Evolutionary conservation across 306 rosid species (phyloP).

Genomic region (Malus sylvestris): DNA sequence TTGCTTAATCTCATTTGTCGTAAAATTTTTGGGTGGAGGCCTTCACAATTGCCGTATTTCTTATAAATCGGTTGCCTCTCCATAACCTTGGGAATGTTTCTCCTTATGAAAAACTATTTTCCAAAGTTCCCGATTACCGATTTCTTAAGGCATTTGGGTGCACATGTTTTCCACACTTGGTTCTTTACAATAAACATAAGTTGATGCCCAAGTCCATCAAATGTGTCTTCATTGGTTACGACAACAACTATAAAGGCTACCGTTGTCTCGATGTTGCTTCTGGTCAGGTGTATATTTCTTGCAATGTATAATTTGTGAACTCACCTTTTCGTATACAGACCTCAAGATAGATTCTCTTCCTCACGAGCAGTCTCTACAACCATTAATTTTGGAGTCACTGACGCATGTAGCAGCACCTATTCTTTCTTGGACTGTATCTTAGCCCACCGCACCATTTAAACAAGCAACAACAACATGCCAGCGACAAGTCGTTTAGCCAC

Average conservation of each 20-base stretch:
- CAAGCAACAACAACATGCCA: too few species aligned
- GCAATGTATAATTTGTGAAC: neutral
- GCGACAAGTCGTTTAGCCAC: too few species aligned
- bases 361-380: neutral
- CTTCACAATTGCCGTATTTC: neutral
- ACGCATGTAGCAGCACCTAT: fast-evolving
- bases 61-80: neutral
- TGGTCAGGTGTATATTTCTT: neutral
- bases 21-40: neutral
- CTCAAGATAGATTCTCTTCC: neutral
- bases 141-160: neutral
- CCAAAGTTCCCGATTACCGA: neutral
- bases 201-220: neutral
- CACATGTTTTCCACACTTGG: neutral
- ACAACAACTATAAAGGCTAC: neutral
- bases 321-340: neutral
- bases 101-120: neutral
- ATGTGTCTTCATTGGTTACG: neutral
- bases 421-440: too few species aligned
- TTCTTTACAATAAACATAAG: neutral
- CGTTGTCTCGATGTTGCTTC: neutral
- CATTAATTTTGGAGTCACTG: neutral
- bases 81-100: neutral
- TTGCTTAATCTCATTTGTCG: neutral
- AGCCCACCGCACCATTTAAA: too few species aligned